Conservation (phyloP, 169 alveolate species). For the Cryptosporidium sp. region DNA sequence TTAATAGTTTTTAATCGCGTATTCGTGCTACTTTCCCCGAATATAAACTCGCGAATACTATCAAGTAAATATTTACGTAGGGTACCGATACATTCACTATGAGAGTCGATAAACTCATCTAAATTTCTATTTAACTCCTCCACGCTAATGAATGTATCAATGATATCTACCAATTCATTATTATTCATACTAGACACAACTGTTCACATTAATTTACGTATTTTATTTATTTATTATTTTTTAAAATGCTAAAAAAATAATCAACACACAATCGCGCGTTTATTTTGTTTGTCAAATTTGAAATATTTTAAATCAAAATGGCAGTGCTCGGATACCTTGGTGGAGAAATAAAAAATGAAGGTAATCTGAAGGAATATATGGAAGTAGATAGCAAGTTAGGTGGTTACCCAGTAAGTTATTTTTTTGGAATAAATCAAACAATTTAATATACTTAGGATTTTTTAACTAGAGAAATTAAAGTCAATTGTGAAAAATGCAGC, state of each 20-base stretch:
- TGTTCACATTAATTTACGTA: background rate
- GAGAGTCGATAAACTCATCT: constrained; percentile 70
- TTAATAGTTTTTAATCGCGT: constrained; percentile 26
- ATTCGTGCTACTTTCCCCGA: constrained; percentile 3
- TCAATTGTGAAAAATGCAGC: constrained; percentile 23
- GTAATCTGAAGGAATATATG: background rate
- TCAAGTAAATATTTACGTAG: constrained; percentile 62
- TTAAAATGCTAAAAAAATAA: background rate
- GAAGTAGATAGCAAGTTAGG: constrained; percentile 46
- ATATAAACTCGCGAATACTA: constrained; percentile 54
- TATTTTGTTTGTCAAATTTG: background rate
- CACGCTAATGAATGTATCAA: constrained; percentile 36
- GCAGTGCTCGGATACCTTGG: constrained; percentile 50
- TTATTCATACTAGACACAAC: background rate
- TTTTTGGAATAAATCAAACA: background rate
- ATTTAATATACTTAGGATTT: constrained; percentile 35
- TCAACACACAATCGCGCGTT: constrained; percentile 31
- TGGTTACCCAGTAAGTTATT: constrained; percentile 61
- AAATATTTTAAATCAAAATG: background rate
- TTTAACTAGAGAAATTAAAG: background rate
- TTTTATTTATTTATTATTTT: background rate
- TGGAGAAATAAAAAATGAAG: background rate
- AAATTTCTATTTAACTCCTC: constrained; percentile 39
- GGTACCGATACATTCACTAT: constrained; percentile 75
- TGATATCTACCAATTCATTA: constrained; percentile 11